Base-by-base conservation (phyloP, 139 green algal species). In the Coelastrella sp. region DNA sequence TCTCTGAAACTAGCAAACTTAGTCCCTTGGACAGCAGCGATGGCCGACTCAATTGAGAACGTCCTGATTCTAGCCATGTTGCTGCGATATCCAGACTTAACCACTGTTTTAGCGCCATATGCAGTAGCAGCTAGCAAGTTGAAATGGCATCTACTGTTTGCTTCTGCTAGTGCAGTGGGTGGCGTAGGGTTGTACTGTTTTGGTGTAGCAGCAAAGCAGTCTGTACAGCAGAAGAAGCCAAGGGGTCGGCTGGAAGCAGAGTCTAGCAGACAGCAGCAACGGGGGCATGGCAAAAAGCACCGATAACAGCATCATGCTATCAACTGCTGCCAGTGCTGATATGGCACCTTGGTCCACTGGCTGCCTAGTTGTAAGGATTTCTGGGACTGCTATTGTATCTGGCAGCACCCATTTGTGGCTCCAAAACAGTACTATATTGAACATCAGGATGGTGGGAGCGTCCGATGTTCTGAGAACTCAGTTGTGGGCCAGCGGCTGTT, bases 41-140 rank as follows among this genome's bases (percentile, higher is more conserved):
- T 56, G 13, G 82, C 82, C 16, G 82, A 87, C n/a, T 68, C 82
- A 56, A 54, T 60, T 17, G 82, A 87, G 22, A 87, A 87, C 82
- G 32, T 4, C 32, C 20, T 87, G 5, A 77, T 79, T 8, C 64
- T 87, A 5, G 82, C 65, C 3, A 78, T 87, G 64, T 59, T 87
- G 22, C 23, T 56, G 8, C 23, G 17, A 17, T 87, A 87, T 23
- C 82, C 82, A 73, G 54, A 78, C 13, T n/a, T 66, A 5, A 68
- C 59, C 3, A 7, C 23, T 47, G 32, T 22, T 4, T 32, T 87
- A 58, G 82, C 82, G 5, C 82, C 82, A 20, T 79, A 65, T 54
- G 64, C 32, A 32, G 82, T 79, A 5, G n/a, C 0, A 17, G 82
- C 82, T 0, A 87, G 82, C 32, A 61, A 54, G 65, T 22, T 65